Evolutionary conservation across 2,329 filamentous ascomycete genomes (phyloP).

Genomic region (Biscogniauxia mediterranea): DNA sequence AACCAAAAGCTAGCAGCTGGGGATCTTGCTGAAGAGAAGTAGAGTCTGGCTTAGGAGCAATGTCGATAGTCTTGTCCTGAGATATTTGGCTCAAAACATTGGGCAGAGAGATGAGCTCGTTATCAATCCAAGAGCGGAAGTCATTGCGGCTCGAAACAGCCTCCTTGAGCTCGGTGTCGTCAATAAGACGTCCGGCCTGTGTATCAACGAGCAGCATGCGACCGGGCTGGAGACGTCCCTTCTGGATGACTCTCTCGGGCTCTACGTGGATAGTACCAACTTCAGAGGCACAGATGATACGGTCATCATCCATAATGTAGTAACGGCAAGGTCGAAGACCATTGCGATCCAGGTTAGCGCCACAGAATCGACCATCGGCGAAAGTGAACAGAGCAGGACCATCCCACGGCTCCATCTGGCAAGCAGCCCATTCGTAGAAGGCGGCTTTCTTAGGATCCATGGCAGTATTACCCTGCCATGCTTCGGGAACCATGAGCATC

Average conservation of each 20-base stretch:
- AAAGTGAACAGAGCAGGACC: constrained; percentile 96
- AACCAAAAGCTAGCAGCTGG: constrained; percentile 82
- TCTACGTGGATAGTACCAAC: constrained; percentile 92
- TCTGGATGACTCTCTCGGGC: constrained; percentile 85
- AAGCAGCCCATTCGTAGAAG: constrained; percentile 98
- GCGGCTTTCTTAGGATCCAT: constrained; percentile 96
- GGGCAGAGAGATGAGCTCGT: constrained; percentile 79
- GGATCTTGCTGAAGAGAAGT: constrained; percentile 79
- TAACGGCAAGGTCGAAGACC: constrained; percentile 93
- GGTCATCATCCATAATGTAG: constrained; percentile 94
- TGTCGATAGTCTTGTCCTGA: constrained; percentile 56
- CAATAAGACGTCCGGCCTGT: constrained; percentile 83
- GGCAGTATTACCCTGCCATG: constrained; percentile 88
- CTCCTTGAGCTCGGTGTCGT: constrained; percentile 87
- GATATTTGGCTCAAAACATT: constrained; percentile 65
- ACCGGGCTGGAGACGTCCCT: constrained; percentile 89
- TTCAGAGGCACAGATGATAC: constrained; percentile 95
- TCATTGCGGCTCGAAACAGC: constrained; percentile 84
- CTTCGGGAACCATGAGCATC: constrained; percentile 98
- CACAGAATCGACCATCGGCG: constrained; percentile 92
- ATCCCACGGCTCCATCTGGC: constrained; percentile 99
- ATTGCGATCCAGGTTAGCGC: constrained; percentile 94
- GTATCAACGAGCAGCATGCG: constrained; percentile 97
- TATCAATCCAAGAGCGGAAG: constrained; percentile 85
- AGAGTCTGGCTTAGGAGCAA: constrained; percentile 66